Percentiles rank a stretch among this genome's conserved stretches.
These are phyloP conservation scores for Monosporascus sp. DNA, from an alignment of 2,329 filamentous ascomycete species.

Conservation along the genomic window DNA sequence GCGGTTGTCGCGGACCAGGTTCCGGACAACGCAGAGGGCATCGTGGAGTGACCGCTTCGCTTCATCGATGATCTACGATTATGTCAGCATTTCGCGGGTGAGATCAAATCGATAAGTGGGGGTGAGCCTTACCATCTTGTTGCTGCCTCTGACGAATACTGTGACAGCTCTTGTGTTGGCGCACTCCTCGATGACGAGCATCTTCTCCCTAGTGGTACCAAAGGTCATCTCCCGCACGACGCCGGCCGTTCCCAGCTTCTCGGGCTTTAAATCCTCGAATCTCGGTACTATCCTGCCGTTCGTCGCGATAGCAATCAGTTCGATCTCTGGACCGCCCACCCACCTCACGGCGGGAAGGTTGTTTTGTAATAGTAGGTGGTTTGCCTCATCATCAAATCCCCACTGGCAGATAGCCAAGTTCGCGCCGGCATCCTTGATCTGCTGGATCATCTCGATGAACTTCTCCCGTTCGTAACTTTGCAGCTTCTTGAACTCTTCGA, in stretches of 20 bases:
- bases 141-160: conserved; percentile 92
- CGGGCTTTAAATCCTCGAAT: conserved; percentile 87
- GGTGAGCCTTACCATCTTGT: conserved; percentile 80
- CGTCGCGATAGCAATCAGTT: conserved; percentile 96
- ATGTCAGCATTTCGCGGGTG: conserved; percentile 4
- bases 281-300: conserved; percentile 96
- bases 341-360: conserved; percentile 91
- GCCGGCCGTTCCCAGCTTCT: conserved; percentile 88
- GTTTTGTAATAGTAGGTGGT: conserved; percentile 95
- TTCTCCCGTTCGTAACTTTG: conserved; percentile 95
- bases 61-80: conserved; percentile 85
- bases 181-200: conserved; percentile 98
- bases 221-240: conserved; percentile 93
- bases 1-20: conserved; percentile 91
- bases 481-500: conserved; percentile 97
- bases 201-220: conserved; percentile 97
- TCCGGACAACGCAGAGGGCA: conserved; percentile 94
- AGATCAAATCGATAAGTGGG: neutral
- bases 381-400: conserved; percentile 99
- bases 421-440: conserved; percentile 95
- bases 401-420: conserved; percentile 99
- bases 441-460: conserved; percentile 97
- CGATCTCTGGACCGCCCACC: conserved; percentile 97
- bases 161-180: conserved; percentile 97
- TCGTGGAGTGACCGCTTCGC: conserved; percentile 97